Conservation (phyloP, 2,329 filamentous ascomycete species). For the Colletotrichum salicis region DNA sequence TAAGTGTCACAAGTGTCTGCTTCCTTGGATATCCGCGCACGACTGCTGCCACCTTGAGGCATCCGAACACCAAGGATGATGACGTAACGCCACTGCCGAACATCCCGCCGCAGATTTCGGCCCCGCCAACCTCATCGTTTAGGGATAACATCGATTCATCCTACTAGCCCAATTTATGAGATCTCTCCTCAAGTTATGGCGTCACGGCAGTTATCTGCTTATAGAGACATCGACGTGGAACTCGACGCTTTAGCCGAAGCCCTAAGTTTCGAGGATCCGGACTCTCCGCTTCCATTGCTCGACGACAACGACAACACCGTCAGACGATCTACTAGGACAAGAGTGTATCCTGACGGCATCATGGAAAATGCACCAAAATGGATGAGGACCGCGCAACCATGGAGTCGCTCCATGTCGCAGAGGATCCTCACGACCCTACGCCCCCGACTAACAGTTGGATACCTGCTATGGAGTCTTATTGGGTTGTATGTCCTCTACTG, state of each 20-base stretch:
- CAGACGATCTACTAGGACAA: background rate
- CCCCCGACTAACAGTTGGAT: slow-evolving; percentile 49
- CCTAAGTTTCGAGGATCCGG: slow-evolving; percentile 3
- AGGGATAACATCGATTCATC: background rate
- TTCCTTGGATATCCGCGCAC: background rate
- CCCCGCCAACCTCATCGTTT: background rate
- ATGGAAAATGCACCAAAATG: slow-evolving; percentile 14
- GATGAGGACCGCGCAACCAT: slow-evolving; percentile 19
- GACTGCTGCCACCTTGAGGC: background rate
- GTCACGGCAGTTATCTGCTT: background rate
- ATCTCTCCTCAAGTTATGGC: background rate
- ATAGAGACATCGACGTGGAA: slow-evolving; percentile 25
- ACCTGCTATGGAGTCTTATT: slow-evolving; percentile 43
- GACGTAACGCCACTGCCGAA: slow-evolving; percentile 24
- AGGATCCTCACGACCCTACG: slow-evolving; percentile 35
- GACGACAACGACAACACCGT: background rate
- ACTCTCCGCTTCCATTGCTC: slow-evolving; percentile 18
- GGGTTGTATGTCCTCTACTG: slow-evolving; percentile 52
- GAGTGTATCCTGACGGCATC: background rate
- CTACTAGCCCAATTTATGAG: background rate
- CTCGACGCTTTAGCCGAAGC: slow-evolving; percentile 11
- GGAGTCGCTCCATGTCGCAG: background rate
- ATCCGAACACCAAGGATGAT: background rate
- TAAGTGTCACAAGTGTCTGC: background rate
- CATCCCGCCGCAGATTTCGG: background rate